These are phyloP conservation scores for Tuber umbilicatum DNA, from an alignment of 495 filamentous ascomycete genomes.

Conservation along the genomic window DNA sequence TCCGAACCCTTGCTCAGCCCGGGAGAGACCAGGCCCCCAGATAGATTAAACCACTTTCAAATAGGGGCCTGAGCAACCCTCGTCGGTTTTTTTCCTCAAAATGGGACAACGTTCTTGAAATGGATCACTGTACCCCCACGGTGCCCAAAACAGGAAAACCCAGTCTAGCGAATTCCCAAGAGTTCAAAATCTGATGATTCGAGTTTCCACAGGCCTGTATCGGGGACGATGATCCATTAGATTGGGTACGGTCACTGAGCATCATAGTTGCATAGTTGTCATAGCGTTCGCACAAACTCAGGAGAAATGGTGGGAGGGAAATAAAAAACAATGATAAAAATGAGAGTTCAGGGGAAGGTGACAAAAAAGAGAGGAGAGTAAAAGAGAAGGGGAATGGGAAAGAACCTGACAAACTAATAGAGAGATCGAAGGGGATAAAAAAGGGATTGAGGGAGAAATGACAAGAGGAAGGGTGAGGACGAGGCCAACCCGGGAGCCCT, in stretches of 20 bases:
- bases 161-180: constrained; percentile 26
- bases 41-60: constrained; percentile 39
- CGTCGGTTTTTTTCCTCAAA: constrained; percentile 9
- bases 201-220: constrained; percentile 38
- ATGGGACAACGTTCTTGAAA: constrained; percentile 24
- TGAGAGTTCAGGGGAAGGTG: background rate
- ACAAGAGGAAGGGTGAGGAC: background rate
- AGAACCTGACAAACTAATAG: background rate
- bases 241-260: constrained; percentile 32
- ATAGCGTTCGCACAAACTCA: constrained; percentile 21
- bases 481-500: constrained; percentile 6
- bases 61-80: constrained; percentile 35
- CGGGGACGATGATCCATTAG: constrained; percentile 38
- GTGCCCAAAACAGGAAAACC: constrained; percentile 31
- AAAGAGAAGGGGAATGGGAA: background rate
- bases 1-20: constrained; percentile 35
- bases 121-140: constrained; percentile 31
- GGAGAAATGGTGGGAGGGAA: too few species aligned
- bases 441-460: background rate
- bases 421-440: background rate
- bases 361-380: background rate
- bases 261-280: constrained; percentile 40
- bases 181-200: constrained; percentile 28
- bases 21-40: constrained; percentile 36
- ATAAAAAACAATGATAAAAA: background rate